Conservation (phyloP, 1,139 yeast species). For the Blastobotrys serpentis region DNA sequence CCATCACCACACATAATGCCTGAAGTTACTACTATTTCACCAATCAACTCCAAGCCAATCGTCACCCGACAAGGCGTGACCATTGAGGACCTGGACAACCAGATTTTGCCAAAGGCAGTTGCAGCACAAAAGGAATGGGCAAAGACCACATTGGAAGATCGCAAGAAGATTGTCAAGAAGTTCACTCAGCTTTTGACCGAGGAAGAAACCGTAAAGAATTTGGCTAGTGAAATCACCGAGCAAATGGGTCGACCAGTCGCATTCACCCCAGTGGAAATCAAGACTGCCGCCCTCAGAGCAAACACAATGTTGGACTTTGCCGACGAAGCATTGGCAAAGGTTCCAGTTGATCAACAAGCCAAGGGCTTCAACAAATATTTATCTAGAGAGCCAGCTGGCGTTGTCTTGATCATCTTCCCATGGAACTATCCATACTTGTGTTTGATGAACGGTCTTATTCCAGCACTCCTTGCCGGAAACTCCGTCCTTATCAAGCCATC, state of each 20-base stretch:
- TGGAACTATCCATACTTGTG: conserved; percentile 86
- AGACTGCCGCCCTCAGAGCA: conserved; percentile 38
- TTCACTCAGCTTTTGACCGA: conserved; percentile 33
- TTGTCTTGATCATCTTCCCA: conserved; percentile 80
- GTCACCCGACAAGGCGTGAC: conserved; percentile 34
- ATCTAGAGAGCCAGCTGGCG: conserved; percentile 67
- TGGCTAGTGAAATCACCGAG: conserved; percentile 36
- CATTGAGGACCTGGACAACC: conserved; percentile 27
- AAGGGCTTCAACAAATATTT: conserved; percentile 46
- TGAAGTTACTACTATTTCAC: conserved; percentile 35
- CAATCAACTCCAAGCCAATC: conserved; percentile 34
- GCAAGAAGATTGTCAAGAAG: conserved; percentile 34
- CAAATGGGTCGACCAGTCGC: conserved; percentile 42
- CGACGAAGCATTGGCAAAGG: conserved; percentile 37
- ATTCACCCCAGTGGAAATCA: conserved; percentile 38
- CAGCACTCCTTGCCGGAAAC: conserved; percentile 81
- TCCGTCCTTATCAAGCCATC: conserved; percentile 79
- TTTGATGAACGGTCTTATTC: conserved; percentile 80
- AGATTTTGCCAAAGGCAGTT: conserved; percentile 30
- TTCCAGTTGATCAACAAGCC: conserved; percentile 33
- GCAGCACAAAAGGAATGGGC: conserved; percentile 37
- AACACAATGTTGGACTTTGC: conserved; percentile 35
- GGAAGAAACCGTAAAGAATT: conserved; percentile 29
- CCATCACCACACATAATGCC: conserved; percentile 18
- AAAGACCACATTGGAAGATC: conserved; percentile 29